Conservation (phyloP, 768 basidiomycete species). For the Tricholoma matsutake region DNA sequence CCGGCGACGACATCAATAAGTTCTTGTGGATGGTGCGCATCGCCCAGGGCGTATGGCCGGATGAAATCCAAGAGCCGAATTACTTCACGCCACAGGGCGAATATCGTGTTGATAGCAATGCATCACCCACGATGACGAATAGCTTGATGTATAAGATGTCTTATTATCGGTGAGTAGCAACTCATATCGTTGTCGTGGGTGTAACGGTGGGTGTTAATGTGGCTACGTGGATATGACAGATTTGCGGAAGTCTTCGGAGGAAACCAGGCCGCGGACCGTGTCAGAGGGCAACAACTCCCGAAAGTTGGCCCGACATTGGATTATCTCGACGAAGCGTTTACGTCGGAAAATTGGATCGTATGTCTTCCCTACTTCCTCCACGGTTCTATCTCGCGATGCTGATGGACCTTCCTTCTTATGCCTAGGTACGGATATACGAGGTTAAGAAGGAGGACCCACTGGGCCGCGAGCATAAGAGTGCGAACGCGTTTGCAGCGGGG, state of each 20-base stretch:
- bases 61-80: conserved; percentile 92
- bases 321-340: conserved; percentile 96
- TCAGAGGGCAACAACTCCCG: conserved; percentile 84
- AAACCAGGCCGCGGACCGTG: conserved; percentile 74
- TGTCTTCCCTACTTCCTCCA: conserved; percentile 23
- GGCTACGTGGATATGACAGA: conserved; percentile 33
- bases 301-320: conserved; percentile 77
- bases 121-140: conserved; percentile 86
- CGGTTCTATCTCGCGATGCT: background rate
- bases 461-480: conserved; percentile 86
- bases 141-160: conserved; percentile 99
- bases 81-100: conserved; percentile 94
- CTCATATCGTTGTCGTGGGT: background rate
- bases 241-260: conserved; percentile 86
- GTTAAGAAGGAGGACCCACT: conserved; percentile 93
- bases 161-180: conserved; percentile 70
- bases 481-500: conserved; percentile 79
- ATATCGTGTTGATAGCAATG: conserved; percentile 86
- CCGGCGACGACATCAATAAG: conserved; percentile 99
- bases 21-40: conserved; percentile 99
- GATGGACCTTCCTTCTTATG: conserved; percentile 4
- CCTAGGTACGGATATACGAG: conserved; percentile 84
- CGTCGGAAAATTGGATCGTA: conserved; percentile 99
- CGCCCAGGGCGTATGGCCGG: conserved; percentile 95
- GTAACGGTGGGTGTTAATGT: background rate